Evolutionary conservation across 495 filamentous ascomycete genomes (phyloP).

Genomic region (Articulospora tetracladia): DNA sequence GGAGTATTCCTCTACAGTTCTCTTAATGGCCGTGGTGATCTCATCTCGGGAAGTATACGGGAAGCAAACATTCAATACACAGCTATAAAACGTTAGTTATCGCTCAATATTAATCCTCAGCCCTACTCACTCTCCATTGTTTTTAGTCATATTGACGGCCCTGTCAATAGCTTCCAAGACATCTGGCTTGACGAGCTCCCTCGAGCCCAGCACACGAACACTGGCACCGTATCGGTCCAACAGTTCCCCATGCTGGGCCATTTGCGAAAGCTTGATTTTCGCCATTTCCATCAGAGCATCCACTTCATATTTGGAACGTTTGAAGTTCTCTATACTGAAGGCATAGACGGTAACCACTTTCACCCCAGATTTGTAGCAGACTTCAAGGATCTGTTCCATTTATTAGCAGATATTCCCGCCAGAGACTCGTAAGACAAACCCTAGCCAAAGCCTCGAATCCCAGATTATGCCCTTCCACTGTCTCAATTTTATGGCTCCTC

Average conservation of each 20-base stretch:
- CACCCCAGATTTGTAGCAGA: constrained; percentile 95
- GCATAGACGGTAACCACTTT: constrained; percentile 96
- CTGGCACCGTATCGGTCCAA: constrained; percentile 89
- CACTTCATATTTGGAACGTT: constrained; percentile 95
- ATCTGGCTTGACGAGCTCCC: constrained; percentile 75
- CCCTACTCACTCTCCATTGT: constrained; percentile 64
- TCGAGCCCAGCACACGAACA: constrained; percentile 77
- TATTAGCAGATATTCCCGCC: not conserved
- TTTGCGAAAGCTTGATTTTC: constrained; percentile 85
- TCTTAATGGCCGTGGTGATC: constrained; percentile 86
- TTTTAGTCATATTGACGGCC: constrained; percentile 75
- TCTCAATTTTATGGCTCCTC: constrained; percentile 85
- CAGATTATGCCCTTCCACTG: constrained; percentile 92
- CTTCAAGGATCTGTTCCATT: constrained; percentile 72
- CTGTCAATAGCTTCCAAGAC: constrained; percentile 83
- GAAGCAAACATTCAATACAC: constrained; percentile 92
- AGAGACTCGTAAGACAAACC: constrained; percentile 33
- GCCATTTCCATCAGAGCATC: constrained; percentile 98
- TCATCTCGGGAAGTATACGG: constrained; percentile 96
- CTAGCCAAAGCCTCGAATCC: constrained; percentile 92
- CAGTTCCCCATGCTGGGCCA: constrained; percentile 89
- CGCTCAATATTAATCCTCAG: not conserved
- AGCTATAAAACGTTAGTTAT: constrained; percentile 36
- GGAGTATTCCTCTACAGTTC: constrained; percentile 80
- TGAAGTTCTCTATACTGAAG: constrained; percentile 99